Conservation (phyloP, 2,329 filamentous ascomycete species). For the Coniochaeta sp. region DNA sequence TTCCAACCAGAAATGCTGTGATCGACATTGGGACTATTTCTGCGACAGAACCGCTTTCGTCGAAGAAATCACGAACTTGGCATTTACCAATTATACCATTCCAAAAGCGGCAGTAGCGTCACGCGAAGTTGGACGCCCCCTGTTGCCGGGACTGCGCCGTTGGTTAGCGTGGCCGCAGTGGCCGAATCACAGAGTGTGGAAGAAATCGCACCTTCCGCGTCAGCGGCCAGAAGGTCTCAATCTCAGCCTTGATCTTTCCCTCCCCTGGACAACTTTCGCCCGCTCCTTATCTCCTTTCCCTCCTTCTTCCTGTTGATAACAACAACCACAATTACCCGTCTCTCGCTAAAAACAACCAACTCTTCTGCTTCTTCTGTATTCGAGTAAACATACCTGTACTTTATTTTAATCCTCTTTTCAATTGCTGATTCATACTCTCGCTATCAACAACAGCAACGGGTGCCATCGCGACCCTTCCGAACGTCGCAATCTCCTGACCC, state of each 20-base stretch:
- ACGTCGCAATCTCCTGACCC: neutral
- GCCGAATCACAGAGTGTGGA: neutral
- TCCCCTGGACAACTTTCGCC: constrained; percentile 1
- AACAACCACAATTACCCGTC: constrained; percentile 1
- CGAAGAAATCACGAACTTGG: neutral
- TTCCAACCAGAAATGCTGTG: no score
- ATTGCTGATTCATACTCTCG: neutral
- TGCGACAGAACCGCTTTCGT: neutral
- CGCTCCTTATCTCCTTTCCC: neutral
- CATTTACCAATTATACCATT: neutral
- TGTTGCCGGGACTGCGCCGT: neutral
- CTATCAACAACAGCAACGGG: neutral
- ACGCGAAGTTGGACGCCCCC: neutral
- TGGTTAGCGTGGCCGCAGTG: neutral
- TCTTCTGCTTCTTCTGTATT: constrained; percentile 1
- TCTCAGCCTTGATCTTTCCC: neutral
- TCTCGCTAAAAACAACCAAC: constrained; percentile 1
- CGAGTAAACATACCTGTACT: neutral
- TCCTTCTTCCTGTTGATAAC: neutral
- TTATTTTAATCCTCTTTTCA: neutral
- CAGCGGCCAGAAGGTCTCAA: neutral
- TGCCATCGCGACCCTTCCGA: neutral
- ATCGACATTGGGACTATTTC: neutral
- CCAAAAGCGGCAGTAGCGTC: neutral
- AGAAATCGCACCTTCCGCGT: neutral